Conservation (phyloP, 2,329 filamentous ascomycete species). For the Ilyonectria destructans region DNA sequence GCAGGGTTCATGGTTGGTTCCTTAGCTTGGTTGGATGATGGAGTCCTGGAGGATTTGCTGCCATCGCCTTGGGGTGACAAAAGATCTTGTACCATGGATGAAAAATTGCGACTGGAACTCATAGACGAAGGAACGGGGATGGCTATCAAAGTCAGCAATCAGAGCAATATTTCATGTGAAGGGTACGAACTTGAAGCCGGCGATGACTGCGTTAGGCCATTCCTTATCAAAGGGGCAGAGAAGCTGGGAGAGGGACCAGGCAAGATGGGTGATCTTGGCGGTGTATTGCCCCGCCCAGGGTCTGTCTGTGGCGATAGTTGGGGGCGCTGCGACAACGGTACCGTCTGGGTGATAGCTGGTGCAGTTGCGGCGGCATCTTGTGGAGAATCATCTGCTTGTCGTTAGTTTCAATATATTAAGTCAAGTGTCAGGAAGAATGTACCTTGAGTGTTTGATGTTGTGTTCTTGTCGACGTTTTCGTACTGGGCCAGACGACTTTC, state of each 20-base stretch:
- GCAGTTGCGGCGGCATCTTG: conserved; percentile 17
- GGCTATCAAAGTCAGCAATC: conserved; percentile 19
- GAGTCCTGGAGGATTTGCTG: conserved; percentile 40
- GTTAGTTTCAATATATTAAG: conserved; percentile 13
- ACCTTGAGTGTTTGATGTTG: conserved; percentile 37
- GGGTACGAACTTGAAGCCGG: conserved; percentile 44
- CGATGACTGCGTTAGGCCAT: conserved; percentile 37
- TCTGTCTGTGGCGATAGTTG: conserved; percentile 43
- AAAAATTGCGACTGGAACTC: conserved; percentile 47
- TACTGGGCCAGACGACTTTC: conserved; percentile 47
- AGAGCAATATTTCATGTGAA: rapidly evolving
- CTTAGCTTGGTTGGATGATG: conserved; percentile 36
- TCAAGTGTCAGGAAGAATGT: neutral
- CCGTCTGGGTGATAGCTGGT: conserved; percentile 27
- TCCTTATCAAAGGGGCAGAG: conserved; percentile 35
- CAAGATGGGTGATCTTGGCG: conserved; percentile 44
- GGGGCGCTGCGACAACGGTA: conserved; percentile 31
- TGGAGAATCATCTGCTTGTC: conserved; percentile 19
- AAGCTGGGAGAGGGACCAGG: conserved; percentile 47
- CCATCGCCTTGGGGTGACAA: conserved; percentile 39
- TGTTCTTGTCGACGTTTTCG: conserved; percentile 41
- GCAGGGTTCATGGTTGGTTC: conserved; percentile 35
- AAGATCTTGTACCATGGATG: conserved; percentile 46
- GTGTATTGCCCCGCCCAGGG: conserved; percentile 26
- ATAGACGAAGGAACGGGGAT: conserved; percentile 47